Base-by-base conservation (phyloP, 2,329 filamentous ascomycete species). In the Apiospora rasikravindrae region DNA sequence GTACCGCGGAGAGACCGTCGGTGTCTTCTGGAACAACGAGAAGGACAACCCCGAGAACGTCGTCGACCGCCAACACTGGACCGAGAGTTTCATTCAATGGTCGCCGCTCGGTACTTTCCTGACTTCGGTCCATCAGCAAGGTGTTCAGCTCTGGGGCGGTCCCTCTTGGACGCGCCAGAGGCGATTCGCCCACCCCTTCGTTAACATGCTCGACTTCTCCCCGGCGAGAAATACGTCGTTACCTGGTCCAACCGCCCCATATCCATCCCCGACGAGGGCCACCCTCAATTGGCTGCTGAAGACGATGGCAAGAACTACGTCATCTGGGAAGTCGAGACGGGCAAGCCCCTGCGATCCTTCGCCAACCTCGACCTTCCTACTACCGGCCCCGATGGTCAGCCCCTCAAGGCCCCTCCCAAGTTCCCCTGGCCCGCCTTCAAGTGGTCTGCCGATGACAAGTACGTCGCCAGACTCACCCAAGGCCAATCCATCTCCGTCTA, bases 251-350 rank as follows among this genome's bases (percentile, higher is more conserved):
- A 96, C 84, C 90, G 94, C 69, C 95, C 96, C 33, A 97, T 99
- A 80, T 91, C 93, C 73, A 94, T 99, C 72, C 94, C 96, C 73
- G 96, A 98, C 77, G 91, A 92, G 76, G 93, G 93, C 75, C 93
- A 97, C 82, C 92, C 93, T 2, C 87, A 93, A n/a, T 88, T 98
- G 69, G 92, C 94, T 4, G 87, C 95, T 73, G 96, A 98, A 79
- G 96, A 99, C 80, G 96, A 99, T 78, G 96, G 96, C 83, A 98
- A 98, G 88, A 98, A 98, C 88, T 98, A 98, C 83, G 93, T 99
- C 80, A 95, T 99, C 80, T 99, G 96, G 96, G 96, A 98, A 80
- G 92, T 98, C 74, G 93, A 94, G 70, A 96, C 96, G 13, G 92
- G 91, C 78, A 93, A 96, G 82, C 94, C 96, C 71, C 88, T 99